Conservation (phyloP, 2,329 filamentous ascomycete species). For the Aspergillus sp. region DNA sequence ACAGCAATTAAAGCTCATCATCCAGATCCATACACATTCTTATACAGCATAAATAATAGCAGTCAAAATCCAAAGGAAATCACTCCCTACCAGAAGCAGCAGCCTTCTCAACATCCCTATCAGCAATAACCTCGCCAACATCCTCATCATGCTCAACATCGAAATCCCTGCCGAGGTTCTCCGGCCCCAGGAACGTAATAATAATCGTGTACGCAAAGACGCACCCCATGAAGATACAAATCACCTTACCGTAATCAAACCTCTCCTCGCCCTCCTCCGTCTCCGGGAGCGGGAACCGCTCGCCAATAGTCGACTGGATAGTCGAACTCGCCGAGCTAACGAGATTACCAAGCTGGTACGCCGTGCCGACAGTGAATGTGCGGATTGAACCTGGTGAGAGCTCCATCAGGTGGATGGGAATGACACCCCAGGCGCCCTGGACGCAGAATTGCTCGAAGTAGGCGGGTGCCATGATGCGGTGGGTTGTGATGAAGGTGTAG, state of each 20-base stretch:
- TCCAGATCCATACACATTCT: background rate
- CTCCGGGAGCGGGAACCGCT: constrained; percentile 68
- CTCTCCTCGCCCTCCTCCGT: constrained; percentile 51
- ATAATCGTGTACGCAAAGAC: constrained; percentile 67
- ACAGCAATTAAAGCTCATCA: background rate
- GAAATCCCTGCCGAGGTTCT: constrained; percentile 48
- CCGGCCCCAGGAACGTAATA: constrained; percentile 48
- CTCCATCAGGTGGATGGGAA: constrained; percentile 70
- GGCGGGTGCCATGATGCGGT: constrained; percentile 71
- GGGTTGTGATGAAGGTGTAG: constrained; percentile 56
- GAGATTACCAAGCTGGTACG: constrained; percentile 65
- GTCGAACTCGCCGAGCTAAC: constrained; percentile 65
- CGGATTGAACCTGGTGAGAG: constrained; percentile 60
- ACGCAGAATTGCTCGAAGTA: constrained; percentile 84
- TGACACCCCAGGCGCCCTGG: constrained; percentile 73
- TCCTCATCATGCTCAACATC: constrained; percentile 50
- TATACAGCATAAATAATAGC: background rate
- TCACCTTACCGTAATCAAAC: constrained; percentile 78
- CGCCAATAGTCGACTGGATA: constrained; percentile 73
- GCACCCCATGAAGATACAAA: constrained; percentile 87
- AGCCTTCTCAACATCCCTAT: constrained; percentile 12
- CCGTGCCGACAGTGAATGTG: constrained; percentile 62
- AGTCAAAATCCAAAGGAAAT: background rate
- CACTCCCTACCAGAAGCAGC: background rate
- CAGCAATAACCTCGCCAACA: constrained; percentile 44